Percentiles rank a stretch among this genome's conserved stretches.
phyloP scores from a whole-genome alignment of 345 rosid species.

The Citrus glauca region DNA sequence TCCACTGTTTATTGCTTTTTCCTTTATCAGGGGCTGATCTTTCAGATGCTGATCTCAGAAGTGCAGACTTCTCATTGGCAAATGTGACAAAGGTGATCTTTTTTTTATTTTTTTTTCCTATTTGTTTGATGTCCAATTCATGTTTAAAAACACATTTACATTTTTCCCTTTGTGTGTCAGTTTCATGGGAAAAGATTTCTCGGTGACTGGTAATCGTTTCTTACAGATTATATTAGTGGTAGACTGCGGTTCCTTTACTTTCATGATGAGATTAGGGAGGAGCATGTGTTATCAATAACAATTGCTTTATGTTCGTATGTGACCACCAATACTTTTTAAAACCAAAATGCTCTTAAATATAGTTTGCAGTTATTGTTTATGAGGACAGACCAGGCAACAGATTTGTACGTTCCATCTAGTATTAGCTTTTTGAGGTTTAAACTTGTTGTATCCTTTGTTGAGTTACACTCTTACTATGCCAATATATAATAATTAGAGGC shows the following conservation, averaged over 20 bases:
- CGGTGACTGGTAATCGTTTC: neutral
- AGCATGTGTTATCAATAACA: neutral
- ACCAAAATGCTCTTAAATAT: neutral
- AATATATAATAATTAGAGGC: neutral
- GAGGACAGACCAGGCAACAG: neutral
- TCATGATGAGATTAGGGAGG: neutral
- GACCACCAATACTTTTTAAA: neutral
- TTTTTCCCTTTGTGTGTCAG: neutral
- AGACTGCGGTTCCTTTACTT: neutral
- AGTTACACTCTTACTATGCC: neutral
- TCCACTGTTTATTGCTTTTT: neutral
- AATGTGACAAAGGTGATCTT: slow-evolving; percentile 77
- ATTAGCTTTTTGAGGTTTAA: neutral
- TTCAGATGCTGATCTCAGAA: slow-evolving; percentile 86
- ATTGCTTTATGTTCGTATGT: neutral
- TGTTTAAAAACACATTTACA: neutral
- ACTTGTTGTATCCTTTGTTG: neutral
- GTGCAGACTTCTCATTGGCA: slow-evolving; percentile 87
- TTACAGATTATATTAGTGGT: neutral
- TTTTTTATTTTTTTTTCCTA: neutral
- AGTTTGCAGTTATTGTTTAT: neutral
- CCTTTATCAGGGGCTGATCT: slow-evolving; percentile 78
- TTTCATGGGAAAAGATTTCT: neutral
- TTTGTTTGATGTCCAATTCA: neutral
- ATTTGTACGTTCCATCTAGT: neutral